phyloP scores from a whole-genome alignment of 306 rosid genomes.

The Castanopsis chinensis region DNA sequence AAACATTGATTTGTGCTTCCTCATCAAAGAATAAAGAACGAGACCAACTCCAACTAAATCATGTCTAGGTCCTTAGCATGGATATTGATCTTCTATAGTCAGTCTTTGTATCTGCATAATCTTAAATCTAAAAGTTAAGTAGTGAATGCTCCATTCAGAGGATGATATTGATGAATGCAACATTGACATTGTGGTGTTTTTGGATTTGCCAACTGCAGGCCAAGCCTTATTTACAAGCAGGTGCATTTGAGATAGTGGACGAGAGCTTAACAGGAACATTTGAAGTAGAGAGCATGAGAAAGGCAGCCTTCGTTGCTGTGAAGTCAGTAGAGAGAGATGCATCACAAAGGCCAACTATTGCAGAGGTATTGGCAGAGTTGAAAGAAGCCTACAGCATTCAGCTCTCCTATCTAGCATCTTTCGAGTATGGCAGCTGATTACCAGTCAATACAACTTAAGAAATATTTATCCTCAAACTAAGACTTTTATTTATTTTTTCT shows the following conservation, averaged over 20 bases:
- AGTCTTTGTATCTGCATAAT: too few species aligned
- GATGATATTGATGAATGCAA: neutral
- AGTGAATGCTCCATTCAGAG: too few species aligned
- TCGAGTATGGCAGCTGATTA: conserved; percentile 30
- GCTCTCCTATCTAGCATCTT: conserved; percentile 58
- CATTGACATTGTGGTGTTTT: neutral
- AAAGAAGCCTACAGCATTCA: conserved; percentile 71
- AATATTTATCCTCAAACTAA: neutral
- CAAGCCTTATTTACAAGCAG: conserved; percentile 93
- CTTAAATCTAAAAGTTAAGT: too few species aligned
- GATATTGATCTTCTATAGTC: too few species aligned
- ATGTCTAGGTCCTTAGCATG: too few species aligned
- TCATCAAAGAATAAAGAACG: too few species aligned
- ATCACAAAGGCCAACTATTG: conserved; percentile 75
- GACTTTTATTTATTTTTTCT: neutral
- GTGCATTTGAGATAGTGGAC: conserved; percentile 80
- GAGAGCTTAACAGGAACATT: conserved; percentile 56
- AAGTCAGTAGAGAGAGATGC: conserved; percentile 85
- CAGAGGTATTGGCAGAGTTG: conserved; percentile 72
- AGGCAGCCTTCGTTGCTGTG: conserved; percentile 62
- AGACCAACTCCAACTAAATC: too few species aligned
- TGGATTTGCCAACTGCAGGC: conserved; percentile 53
- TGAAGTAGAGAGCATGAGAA: conserved; percentile 73
- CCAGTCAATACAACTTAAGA: neutral
- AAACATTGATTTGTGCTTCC: too few species aligned